A percentile compares a stretch with the other conserved stretches of the same genome.
These are phyloP conservation scores for Russula emetica DNA, from an alignment of 768 basidiomycete genomes.

Conservation along the genomic window DNA sequence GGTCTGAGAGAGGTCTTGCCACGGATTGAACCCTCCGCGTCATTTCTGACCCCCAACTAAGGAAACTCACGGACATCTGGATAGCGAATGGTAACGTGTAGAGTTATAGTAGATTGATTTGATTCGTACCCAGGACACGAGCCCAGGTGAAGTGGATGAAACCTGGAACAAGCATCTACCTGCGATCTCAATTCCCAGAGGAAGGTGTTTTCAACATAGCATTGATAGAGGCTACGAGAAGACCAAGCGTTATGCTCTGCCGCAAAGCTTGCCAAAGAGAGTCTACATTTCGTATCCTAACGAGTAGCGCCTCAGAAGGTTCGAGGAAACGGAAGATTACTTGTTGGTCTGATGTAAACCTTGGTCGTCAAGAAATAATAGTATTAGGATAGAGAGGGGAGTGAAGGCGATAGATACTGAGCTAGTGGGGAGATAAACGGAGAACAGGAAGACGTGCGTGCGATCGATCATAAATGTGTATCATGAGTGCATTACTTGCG, in stretches of 20 bases:
- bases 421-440: not conserved
- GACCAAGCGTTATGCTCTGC: not conserved
- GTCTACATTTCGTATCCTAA: not conserved
- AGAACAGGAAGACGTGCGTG: not conserved
- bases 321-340: not conserved
- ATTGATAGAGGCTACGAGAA: not conserved
- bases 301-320: not conserved
- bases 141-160: too few species aligned
- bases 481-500: conserved; percentile 37
- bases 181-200: too few species aligned
- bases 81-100: too few species aligned
- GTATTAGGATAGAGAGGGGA: conserved; percentile 11
- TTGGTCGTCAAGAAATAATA: conserved; percentile 7
- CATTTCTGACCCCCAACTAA: too few species aligned
- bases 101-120: too few species aligned
- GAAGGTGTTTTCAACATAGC: not conserved
- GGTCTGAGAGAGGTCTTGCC: too few species aligned
- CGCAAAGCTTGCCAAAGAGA: not conserved
- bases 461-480: not conserved
- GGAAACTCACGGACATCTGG: too few species aligned
- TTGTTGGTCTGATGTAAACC: not conserved
- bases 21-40: too few species aligned
- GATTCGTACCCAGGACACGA: too few species aligned
- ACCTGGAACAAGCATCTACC: too few species aligned
- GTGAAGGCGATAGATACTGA: conserved; percentile 16